Base-by-base conservation (phyloP, 2,329 filamentous ascomycete species). In the Neoarthrinium moseri region DNA sequence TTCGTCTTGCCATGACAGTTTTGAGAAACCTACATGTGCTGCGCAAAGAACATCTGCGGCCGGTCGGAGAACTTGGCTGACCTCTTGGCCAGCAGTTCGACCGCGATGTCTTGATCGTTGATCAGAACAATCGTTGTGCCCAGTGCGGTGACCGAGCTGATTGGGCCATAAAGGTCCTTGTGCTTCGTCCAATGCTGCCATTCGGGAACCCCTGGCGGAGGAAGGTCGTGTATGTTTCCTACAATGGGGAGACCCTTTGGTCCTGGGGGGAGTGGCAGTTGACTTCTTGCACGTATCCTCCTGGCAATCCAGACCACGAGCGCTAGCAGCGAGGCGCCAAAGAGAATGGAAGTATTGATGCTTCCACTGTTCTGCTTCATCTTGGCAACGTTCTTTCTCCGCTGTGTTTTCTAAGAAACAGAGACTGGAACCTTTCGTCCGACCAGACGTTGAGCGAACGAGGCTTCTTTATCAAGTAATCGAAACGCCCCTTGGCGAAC, bases 161-260 rank as follows among this genome's bases (percentile, higher is more conserved):
- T 56, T 1, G 58, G 57, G 12, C 54, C 55, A 33, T 71, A 70
- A 0, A 57, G 42, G 4, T 70, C 61, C 47, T 70, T 72, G 53
- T 69, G 64, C 49, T 67, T 64, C 15, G 67, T 43, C 70, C 70
- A 74, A 35, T 73, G 70, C 36, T 65, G 51, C 49, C 61, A 65
- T 45, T 73, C 69, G 3, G 58, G 58, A 2, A 50, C 54, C 2
- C 64, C 68, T 1, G 51, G 46, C 1, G 66, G 58, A 0, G 77
- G 76, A 12, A 80, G 56, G 49, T 80, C 75, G 1, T 56, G 53
- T 15, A 79, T 50, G 51, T 80, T 81, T 2, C 77, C 77, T 6
- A 81, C 34, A 0, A 81, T 20, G 0, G 74, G 73, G 6, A 72
- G 55, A 0, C 66, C 66, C 29, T 64, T 74, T 0, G 77, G 78